Evolutionary conservation across 352 stramenopile species (phyloP).

Genomic region (Aphanomyces astaci): DNA sequence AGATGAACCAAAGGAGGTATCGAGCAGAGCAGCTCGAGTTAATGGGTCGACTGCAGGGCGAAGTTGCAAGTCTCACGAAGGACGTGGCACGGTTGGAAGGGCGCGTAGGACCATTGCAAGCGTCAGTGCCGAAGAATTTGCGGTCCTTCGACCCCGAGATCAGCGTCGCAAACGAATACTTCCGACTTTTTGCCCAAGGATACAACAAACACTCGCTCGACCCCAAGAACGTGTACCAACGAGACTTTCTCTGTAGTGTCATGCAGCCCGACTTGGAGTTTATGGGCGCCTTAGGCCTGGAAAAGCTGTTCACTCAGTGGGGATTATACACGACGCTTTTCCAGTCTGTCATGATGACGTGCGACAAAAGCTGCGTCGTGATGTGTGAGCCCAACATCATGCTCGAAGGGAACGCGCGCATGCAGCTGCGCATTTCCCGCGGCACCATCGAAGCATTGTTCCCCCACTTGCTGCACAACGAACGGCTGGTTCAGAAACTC

Average conservation of each 20-base stretch:
- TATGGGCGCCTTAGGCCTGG: background rate
- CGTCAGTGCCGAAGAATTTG: background rate
- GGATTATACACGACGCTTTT: conserved; percentile 1
- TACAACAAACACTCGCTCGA: background rate
- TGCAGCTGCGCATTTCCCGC: conserved; percentile 51
- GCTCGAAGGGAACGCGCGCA: conserved; percentile 31
- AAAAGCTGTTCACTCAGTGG: conserved; percentile 5
- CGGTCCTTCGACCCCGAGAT: conserved; percentile 7
- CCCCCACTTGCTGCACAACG: conserved; percentile 55
- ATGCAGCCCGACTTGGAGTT: background rate
- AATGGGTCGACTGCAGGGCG: background rate
- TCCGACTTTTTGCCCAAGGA: conserved; percentile 25
- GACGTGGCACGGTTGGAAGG: background rate
- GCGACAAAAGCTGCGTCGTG: conserved; percentile 22
- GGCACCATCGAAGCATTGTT: conserved; percentile 60
- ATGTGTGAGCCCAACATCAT: conserved; percentile 31
- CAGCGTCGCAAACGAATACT: conserved; percentile 27
- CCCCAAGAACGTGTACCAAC: background rate
- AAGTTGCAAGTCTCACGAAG: background rate
- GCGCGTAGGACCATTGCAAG: background rate
- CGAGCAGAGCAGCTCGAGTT: background rate
- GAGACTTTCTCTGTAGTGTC: background rate
- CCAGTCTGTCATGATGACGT: background rate
- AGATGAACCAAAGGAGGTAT: conserved; percentile 1
- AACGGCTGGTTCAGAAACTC: conserved; percentile 52